A percentile compares a stretch with the other conserved stretches of the same genome.
phyloP scores from a whole-genome alignment of 2,329 filamentous ascomycete genomes.

The Beauveria rudraprayagi region DNA sequence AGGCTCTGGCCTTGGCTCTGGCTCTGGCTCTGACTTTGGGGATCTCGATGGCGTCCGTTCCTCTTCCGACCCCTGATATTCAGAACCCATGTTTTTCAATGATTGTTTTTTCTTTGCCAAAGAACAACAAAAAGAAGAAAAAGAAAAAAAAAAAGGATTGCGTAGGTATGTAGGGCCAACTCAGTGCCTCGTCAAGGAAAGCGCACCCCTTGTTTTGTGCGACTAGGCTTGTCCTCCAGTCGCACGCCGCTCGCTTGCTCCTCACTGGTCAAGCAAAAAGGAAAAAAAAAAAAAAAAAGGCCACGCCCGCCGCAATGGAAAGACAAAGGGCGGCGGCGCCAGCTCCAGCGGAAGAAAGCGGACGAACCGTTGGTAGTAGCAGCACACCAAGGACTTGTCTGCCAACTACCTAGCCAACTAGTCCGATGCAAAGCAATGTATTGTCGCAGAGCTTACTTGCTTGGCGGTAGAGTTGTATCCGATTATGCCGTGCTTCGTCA shows the following conservation, averaged over 20 bases:
- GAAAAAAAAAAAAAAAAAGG: too few relatives aligned
- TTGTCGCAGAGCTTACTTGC: neutral
- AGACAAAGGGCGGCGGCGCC: neutral
- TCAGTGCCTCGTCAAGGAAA: neutral
- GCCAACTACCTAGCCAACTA: neutral
- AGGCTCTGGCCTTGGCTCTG: neutral
- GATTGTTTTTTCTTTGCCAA: neutral
- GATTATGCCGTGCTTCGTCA: neutral
- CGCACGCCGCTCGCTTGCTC: neutral
- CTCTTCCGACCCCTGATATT: neutral
- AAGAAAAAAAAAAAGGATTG: neutral
- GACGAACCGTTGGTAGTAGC: neutral
- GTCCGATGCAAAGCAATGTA: neutral
- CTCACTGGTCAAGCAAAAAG: neutral
- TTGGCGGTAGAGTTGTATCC: neutral
- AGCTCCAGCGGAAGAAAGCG: neutral
- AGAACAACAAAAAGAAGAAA: neutral
- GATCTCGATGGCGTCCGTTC: neutral
- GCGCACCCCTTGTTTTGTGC: neutral
- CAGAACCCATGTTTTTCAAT: neutral
- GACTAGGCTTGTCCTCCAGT: neutral
- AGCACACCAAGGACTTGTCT: neutral
- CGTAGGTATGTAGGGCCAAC: neutral
- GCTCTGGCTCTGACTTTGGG: neutral
- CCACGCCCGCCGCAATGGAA: neutral